Evolutionary conservation across 208 protist species (phyloP), one percentile per base, ranked within the genome.

Genomic region (Angomonas ambiguus): DNA sequence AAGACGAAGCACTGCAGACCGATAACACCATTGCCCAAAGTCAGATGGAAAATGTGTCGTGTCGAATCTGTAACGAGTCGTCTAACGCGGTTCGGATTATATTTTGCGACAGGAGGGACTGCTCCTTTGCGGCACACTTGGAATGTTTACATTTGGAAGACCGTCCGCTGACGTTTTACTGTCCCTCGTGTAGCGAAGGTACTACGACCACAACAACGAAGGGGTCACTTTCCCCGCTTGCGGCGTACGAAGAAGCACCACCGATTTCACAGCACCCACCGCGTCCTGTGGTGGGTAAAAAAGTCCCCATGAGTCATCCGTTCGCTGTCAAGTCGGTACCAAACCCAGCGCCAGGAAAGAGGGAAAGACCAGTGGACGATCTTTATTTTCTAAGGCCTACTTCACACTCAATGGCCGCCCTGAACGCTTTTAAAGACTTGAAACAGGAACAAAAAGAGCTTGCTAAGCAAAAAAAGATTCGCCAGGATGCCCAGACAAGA

Each of bases 81-180:
- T 57, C 83, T 58, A 92, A 92, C 66, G 83, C 82, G 2, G 64
- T 80, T 2, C 69, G 81, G 13, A 93, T 95, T 71, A 91, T 95
- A 53, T 84, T 93, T 55, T 95, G 90, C 58, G 90, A 95, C 61
- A 77, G 83, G 0, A 79, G 87, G 1, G 66, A 91, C 41, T 95
- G 90, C 72, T 38, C 68, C 2, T 93, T 83, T 59, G 74, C 76
- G 16, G 90, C 83, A 0, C 90, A 95, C 63, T 61, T 93, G 2
- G 83, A 91, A 56, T 95, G 90, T 51, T 63, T 95, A 28, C 51
- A 71, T 31, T 38, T 93, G 22, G 51, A 62, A 22, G 83, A 92
- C 38, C 71, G 77, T 2, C 90, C 90, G 0, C 6, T 81, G 16
- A 91, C 82, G 16, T 95, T 88, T 74, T 59, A 91, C 3, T 95